A percentile compares a stretch with the other conserved stretches of the same genome.
These are phyloP conservation scores for Daldinia childiae DNA, from an alignment of 495 filamentous ascomycete species.

Conservation along the genomic window DNA sequence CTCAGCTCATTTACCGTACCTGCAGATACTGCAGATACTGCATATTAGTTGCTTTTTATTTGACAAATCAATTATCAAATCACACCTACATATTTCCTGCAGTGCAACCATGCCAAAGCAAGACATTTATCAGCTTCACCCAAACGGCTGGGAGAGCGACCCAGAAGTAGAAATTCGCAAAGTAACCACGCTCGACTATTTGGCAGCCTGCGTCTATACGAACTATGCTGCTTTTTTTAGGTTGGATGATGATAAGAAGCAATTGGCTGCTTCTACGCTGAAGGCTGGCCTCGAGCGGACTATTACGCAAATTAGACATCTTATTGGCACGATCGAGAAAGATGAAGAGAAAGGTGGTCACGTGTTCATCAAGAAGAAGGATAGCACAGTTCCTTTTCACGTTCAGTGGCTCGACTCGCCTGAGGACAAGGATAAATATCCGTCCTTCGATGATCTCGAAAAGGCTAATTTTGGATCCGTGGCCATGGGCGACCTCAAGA, in stretches of 20 bases:
- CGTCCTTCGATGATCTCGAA: conserved; percentile 48
- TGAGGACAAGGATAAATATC: conserved; percentile 45
- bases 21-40: conserved; percentile 1
- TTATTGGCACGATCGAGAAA: conserved; percentile 57
- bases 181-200: conserved; percentile 50
- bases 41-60: not conserved
- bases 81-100: not conserved
- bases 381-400: conserved; percentile 53
- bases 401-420: conserved; percentile 54
- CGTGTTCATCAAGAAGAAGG: conserved; percentile 54
- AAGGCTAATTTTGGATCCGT: conserved; percentile 43
- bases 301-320: conserved; percentile 54
- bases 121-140: conserved; percentile 5
- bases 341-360: conserved; percentile 43
- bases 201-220: conserved; percentile 45
- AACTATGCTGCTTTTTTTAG: conserved; percentile 55
- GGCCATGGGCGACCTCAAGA: conserved; percentile 4
- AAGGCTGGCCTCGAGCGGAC: conserved; percentile 53
- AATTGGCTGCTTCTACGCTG: conserved; percentile 40
- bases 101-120: conserved; percentile 11
- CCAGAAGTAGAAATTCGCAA: conserved; percentile 8
- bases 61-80: not conserved
- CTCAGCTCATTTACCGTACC: not conserved
- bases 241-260: conserved; percentile 46
- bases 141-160: conserved; percentile 10